These are phyloP conservation scores for Metrosideros polymorpha DNA, from an alignment of 441 rosid genomes.

Conservation along the genomic window DNA sequence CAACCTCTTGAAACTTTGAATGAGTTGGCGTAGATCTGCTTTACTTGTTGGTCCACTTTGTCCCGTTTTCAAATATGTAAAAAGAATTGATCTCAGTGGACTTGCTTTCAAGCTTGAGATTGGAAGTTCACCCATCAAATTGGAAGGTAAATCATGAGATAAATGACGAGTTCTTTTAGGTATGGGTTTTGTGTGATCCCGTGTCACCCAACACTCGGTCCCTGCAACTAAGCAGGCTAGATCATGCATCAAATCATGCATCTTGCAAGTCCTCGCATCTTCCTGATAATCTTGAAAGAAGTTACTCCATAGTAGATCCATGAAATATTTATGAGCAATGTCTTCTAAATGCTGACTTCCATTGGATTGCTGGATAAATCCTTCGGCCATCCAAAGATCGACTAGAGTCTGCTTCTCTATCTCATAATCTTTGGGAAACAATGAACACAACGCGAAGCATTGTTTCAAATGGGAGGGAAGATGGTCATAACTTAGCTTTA, in stretches of 20 bases:
- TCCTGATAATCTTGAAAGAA: neutral
- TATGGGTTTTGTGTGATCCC: fast-evolving
- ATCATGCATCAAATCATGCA: neutral
- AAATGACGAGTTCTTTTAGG: neutral
- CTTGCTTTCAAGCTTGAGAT: neutral
- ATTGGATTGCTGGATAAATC: neutral
- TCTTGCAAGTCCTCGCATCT: fast-evolving
- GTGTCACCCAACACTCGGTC: neutral
- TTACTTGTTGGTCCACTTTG: no score
- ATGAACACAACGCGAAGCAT: neutral
- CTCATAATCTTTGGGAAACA: neutral
- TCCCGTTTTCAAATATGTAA: no score
- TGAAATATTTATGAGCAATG: neutral
- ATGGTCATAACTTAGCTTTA: neutral
- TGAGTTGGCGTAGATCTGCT: neutral
- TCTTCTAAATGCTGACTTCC: neutral
- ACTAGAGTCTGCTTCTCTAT: fast-evolving
- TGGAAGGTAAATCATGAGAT: fast-evolving
- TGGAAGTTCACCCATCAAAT: fast-evolving
- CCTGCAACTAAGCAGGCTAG: fast-evolving
- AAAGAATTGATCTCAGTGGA: neutral
- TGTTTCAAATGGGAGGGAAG: neutral
- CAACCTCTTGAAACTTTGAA: neutral
- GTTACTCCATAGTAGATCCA: neutral
- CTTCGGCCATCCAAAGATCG: neutral